Evolutionary conservation across 1,284 basidiomycete genomes (phyloP).

Genomic region (Testicularia cyperi): DNA sequence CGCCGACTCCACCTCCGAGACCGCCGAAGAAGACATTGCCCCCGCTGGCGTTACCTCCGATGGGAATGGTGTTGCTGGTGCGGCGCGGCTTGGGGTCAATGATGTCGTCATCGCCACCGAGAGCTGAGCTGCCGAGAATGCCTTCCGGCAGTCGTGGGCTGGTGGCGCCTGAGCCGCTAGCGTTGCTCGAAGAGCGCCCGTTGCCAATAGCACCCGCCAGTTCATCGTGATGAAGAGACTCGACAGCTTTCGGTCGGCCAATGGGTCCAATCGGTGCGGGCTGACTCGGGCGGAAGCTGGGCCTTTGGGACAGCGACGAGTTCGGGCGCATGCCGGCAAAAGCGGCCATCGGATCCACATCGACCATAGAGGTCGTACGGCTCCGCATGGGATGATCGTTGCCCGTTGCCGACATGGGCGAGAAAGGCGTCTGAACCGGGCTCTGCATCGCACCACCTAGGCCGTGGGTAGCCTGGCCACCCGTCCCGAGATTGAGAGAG

Average conservation of each 20-base stretch:
- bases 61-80: conserved; percentile 44
- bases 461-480: conserved; percentile 1
- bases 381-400: conserved; percentile 23
- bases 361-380: conserved; percentile 31
- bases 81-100: conserved; percentile 52
- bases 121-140: conserved; percentile 57
- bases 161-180: conserved; percentile 32
- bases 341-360: conserved; percentile 31
- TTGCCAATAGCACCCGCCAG: conserved; percentile 24
- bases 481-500: conserved; percentile 39
- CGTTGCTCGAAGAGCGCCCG: conserved; percentile 32
- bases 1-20: conserved; percentile 9
- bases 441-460: conserved; percentile 9
- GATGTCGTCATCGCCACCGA: conserved; percentile 58
- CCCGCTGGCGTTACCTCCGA: conserved; percentile 23
- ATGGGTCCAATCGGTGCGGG: conserved; percentile 56
- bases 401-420: conserved; percentile 22
- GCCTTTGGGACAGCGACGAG: conserved; percentile 36
- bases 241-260: conserved; percentile 48
- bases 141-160: conserved; percentile 44
- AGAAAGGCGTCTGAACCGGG: conserved; percentile 31
- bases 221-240: conserved; percentile 31
- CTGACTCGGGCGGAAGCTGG: conserved; percentile 27
- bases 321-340: conserved; percentile 31
- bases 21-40: conserved; percentile 35